These are phyloP conservation scores for Conidiobolus incongruus DNA, from an alignment of 371 early-diverging fungal genomes.

Conservation along the genomic window DNA sequence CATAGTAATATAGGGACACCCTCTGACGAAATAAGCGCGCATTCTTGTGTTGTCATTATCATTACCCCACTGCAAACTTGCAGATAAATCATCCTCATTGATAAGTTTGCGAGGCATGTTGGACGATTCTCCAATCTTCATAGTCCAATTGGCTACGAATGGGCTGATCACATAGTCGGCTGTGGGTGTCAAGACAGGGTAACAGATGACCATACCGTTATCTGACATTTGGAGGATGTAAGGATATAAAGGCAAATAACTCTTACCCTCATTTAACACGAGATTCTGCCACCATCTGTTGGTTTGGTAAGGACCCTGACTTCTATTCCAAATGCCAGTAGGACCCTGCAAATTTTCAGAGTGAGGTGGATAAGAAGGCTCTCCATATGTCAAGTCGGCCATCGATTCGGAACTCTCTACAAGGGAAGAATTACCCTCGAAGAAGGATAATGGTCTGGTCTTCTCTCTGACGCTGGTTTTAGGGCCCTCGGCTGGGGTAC, in stretches of 20 bases:
- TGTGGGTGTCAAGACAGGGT: background rate
- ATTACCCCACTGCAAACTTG: slow-evolving; percentile 4
- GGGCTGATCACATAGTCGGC: slow-evolving; percentile 7
- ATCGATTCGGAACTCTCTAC: no score
- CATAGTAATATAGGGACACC: slow-evolving; percentile 12
- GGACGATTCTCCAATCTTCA: background rate
- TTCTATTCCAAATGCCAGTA: no score
- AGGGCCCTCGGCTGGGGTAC: no score
- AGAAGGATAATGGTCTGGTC: no score
- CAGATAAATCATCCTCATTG: slow-evolving; percentile 5
- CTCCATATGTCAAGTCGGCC: no score
- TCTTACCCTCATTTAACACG: slow-evolving; percentile 10
- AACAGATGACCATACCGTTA: slow-evolving; percentile 6
- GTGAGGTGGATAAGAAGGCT: no score
- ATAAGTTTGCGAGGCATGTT: slow-evolving; percentile 1
- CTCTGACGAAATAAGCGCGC: slow-evolving; percentile 13
- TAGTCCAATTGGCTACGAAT: slow-evolving; percentile 4
- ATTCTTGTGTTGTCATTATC: background rate
- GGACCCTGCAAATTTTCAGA: no score
- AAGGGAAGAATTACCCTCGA: no score
- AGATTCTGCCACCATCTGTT: slow-evolving; percentile 23
- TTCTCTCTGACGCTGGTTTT: no score
- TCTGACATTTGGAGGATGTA: slow-evolving; percentile 10
- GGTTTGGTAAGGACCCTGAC: slow-evolving; percentile 8
- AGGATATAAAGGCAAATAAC: slow-evolving; percentile 15